A percentile compares a stretch with the other conserved stretches of the same genome.
Evolutionary conservation across 2,329 filamentous ascomycete genomes (phyloP).

Genomic region (Chalara sp.): DNA sequence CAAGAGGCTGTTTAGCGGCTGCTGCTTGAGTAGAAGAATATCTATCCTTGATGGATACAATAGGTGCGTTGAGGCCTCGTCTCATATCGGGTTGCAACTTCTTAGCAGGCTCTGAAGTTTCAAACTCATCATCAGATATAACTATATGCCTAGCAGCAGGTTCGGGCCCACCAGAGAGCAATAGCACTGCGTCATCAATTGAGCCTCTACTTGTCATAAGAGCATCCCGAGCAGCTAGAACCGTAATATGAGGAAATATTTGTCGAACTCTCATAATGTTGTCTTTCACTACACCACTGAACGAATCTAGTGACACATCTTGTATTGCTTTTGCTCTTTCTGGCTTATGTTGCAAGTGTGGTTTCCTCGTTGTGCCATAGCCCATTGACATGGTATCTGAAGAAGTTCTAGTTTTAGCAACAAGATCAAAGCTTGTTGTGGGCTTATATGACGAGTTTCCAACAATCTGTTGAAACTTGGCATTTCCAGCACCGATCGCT

Average conservation of each 20-base stretch:
- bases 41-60: conserved; percentile 50
- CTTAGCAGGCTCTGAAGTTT: conserved; percentile 16
- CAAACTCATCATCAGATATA: conserved; percentile 29
- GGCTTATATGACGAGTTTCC: conserved; percentile 17
- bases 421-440: background rate
- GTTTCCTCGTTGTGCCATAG: conserved; percentile 3
- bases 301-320: conserved; percentile 40
- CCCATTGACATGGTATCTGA: background rate
- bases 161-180: conserved; percentile 37
- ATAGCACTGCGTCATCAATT: conserved; percentile 45
- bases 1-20: conserved; percentile 14
- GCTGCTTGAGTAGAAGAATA: conserved; percentile 42
- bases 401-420: background rate
- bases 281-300: conserved; percentile 40
- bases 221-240: conserved; percentile 42
- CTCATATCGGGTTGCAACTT: conserved; percentile 41
- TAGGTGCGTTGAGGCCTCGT: conserved; percentile 46
- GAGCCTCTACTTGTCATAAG: conserved; percentile 43
- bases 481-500: conserved; percentile 33
- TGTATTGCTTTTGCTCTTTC: conserved; percentile 36
- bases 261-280: conserved; percentile 46
- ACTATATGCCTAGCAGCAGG: conserved; percentile 12
- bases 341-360: conserved; percentile 18
- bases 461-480: conserved; percentile 26
- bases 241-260: conserved; percentile 38